Conservation (phyloP, 306 rosid species). For the Trifolium fragiferum region DNA sequence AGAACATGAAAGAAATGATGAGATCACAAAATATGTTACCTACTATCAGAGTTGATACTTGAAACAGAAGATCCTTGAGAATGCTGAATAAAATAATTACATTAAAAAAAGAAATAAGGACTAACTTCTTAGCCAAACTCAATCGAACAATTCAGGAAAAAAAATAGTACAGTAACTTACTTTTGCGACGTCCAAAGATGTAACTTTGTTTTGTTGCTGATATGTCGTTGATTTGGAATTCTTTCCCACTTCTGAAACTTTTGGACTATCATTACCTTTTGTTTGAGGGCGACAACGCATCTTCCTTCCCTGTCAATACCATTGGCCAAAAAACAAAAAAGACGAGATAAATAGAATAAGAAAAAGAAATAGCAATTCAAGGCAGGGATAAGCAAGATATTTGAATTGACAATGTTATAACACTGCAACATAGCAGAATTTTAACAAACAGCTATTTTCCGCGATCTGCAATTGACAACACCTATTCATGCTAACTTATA, state of each 20-base stretch:
- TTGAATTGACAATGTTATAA: background rate
- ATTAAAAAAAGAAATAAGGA: slow-evolving; percentile 37
- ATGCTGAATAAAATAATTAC: slow-evolving; percentile 55
- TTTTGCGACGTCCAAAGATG: slow-evolving; percentile 51
- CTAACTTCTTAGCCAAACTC: slow-evolving; percentile 14
- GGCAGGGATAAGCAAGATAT: slow-evolving; percentile 17
- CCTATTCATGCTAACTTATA: background rate
- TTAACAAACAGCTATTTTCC: background rate
- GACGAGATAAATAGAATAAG: background rate
- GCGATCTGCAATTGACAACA: background rate
- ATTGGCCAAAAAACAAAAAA: slow-evolving; percentile 16
- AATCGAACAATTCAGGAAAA: slow-evolving; percentile 24
- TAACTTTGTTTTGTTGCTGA: slow-evolving; percentile 43
- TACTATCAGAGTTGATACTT: slow-evolving; percentile 53
- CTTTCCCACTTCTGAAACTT: slow-evolving; percentile 54
- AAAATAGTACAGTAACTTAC: slow-evolving; percentile 34
- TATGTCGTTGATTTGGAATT: slow-evolving; percentile 45
- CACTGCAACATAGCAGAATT: background rate
- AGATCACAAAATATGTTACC: slow-evolving; percentile 54
- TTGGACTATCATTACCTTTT: slow-evolving; percentile 50
- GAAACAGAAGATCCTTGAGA: slow-evolving; percentile 57
- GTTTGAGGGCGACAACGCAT: slow-evolving; percentile 66
- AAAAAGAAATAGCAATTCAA: slow-evolving; percentile 20
- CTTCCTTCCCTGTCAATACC: slow-evolving; percentile 60
- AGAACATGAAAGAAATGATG: slow-evolving; percentile 29